These are phyloP conservation scores for Dendrobium huoshanense DNA, from an alignment of 106 monocot species.

Conservation along the genomic window DNA sequence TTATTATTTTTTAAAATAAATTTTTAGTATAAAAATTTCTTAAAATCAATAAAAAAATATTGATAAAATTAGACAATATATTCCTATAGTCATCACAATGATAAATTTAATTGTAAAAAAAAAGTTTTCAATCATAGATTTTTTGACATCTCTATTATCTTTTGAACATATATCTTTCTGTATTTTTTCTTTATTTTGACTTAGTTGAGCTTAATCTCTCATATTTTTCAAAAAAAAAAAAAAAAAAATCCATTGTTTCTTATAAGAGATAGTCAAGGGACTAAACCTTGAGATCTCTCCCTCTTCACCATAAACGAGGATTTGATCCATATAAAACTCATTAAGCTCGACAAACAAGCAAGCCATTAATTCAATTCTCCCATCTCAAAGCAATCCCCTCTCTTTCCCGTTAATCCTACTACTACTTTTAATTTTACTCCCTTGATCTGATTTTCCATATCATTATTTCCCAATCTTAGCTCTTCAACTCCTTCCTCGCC, in stretches of 20 bases:
- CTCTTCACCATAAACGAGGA: neutral
- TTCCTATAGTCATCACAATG: no score
- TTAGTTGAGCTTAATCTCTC: no score
- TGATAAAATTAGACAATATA: no score
- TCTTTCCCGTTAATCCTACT: neutral
- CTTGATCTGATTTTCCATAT: neutral
- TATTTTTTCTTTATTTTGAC: no score
- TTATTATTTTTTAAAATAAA: no score
- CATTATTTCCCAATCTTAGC: neutral
- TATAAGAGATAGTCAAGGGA: neutral
- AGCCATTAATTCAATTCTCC: neutral
- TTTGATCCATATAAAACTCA: neutral
- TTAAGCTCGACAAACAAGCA: neutral
- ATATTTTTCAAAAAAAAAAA: no score
- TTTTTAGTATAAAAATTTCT: no score
- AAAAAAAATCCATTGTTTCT: neutral
- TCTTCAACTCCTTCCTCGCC: neutral
- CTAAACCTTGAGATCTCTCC: neutral
- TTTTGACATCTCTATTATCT: no score
- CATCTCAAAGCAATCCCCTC: neutral
- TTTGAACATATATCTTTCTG: no score
- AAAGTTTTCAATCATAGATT: no score
- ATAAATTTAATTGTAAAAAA: no score
- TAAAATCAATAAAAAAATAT: no score
- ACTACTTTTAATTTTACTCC: neutral